Conservation (phyloP, 208 protist species). For the Porcisia deanei region DNA sequence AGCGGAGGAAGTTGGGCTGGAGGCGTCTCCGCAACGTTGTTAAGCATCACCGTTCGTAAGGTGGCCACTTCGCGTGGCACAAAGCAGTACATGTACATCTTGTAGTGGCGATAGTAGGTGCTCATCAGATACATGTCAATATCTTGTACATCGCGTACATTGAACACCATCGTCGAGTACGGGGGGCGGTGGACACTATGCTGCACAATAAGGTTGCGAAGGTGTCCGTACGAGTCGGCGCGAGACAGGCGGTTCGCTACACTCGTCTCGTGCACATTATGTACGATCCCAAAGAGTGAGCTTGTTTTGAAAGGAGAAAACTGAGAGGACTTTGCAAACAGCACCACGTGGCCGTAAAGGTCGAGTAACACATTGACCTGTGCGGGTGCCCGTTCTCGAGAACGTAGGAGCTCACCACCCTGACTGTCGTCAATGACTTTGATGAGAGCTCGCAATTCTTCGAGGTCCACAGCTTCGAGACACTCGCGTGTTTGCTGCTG, state of each 20-base stretch:
- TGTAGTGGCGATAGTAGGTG: conserved; percentile 93
- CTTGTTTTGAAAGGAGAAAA: conserved; percentile 83
- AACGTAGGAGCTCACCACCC: conserved; percentile 38
- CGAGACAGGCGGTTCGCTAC: conserved; percentile 62
- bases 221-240: conserved; percentile 64
- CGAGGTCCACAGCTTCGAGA: conserved; percentile 48
- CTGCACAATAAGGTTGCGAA: conserved; percentile 73
- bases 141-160: conserved; percentile 75
- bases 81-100: conserved; percentile 93
- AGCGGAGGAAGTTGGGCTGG: conserved; percentile 65
- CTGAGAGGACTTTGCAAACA: conserved; percentile 67
- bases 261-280: conserved; percentile 66
- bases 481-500: conserved; percentile 59
- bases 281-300: conserved; percentile 75
- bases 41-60: conserved; percentile 52
- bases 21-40: conserved; percentile 50
- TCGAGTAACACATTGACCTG: conserved; percentile 77
- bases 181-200: conserved; percentile 90
- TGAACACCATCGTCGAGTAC: conserved; percentile 85
- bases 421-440: conserved; percentile 30
- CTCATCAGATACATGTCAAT: conserved; percentile 86
- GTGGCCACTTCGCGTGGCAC: conserved; percentile 64
- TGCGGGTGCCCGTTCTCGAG: conserved; percentile 13
- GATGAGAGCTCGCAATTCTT: conserved; percentile 49
- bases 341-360: conserved; percentile 76